phyloP scores from a whole-genome alignment of 192 early-diverging fungal genomes.

The Mortierella alpina region DNA sequence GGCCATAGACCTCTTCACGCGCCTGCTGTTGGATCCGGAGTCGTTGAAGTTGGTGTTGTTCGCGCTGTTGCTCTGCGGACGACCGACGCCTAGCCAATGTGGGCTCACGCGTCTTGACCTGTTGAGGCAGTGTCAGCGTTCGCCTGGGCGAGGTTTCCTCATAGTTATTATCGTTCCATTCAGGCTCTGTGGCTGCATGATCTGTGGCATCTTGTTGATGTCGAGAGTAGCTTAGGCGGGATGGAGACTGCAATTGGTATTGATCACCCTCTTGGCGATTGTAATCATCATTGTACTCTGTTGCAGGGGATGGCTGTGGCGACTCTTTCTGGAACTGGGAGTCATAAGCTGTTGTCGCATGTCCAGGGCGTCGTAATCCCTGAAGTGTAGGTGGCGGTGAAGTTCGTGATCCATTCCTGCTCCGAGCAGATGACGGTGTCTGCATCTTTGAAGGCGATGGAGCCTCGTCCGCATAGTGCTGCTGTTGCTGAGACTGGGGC shows the following conservation, averaged over 20 bases:
- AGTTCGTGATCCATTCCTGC: constrained; percentile 7
- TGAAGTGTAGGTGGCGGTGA: constrained; percentile 12
- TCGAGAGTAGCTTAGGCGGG: not conserved
- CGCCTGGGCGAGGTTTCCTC: not conserved
- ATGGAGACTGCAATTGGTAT: constrained; percentile 1
- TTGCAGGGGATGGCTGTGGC: not conserved
- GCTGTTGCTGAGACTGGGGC: not conserved
- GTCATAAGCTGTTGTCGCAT: not conserved
- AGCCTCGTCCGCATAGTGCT: not conserved
- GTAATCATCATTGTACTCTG: constrained; percentile 14
- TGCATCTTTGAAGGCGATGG: constrained; percentile 10
- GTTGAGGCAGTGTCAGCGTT: not conserved
- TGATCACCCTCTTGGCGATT: constrained; percentile 2
- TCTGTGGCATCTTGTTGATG: constrained; percentile 6
- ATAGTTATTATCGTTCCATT: constrained; percentile 27
- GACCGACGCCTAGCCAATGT: not conserved
- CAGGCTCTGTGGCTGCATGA: constrained; percentile 1
- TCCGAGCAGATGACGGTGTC: not conserved
- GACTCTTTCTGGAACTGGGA: not conserved
- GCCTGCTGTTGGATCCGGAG: constrained; percentile 24
- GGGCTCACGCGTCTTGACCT: not conserved
- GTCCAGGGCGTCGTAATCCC: constrained; percentile 9
- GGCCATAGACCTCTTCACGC: constrained; percentile 28
- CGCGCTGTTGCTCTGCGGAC: constrained; percentile 17
- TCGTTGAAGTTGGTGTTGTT: constrained; percentile 26